phyloP scores from a whole-genome alignment of 768 basidiomycete species.

The Pleurotus salmoneostramineus region DNA sequence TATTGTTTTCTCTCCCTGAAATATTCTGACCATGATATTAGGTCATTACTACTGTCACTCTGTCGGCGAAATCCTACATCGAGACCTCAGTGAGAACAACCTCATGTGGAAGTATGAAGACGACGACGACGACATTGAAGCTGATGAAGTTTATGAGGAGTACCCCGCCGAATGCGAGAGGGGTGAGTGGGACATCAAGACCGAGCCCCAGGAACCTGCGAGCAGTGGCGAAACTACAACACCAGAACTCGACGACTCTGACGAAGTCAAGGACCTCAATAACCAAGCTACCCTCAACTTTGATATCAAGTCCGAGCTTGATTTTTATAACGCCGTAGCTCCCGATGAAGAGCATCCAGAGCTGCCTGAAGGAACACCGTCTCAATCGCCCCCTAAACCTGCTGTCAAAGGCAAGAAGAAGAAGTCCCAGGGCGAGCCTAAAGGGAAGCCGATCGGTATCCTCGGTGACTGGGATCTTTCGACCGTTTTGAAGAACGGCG shows the following conservation, averaged over 20 bases:
- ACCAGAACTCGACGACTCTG: too few species aligned
- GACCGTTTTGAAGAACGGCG: neutral
- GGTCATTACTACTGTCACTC: constrained; percentile 21
- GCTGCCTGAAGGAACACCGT: too few species aligned
- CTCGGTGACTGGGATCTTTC: constrained; percentile 26
- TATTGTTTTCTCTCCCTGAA: neutral
- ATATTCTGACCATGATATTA: constrained; percentile 6
- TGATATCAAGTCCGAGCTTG: too few species aligned
- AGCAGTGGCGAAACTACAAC: too few species aligned
- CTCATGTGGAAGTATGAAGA: constrained; percentile 20
- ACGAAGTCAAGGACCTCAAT: too few species aligned
- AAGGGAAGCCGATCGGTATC: constrained; percentile 6
- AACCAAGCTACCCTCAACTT: too few species aligned
- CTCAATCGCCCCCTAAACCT: too few species aligned
- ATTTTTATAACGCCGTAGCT: too few species aligned
- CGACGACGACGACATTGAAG: constrained; percentile 4
- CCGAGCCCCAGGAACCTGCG: neutral
- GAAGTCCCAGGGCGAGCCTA: neutral
- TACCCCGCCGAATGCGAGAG: neutral
- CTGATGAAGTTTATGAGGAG: neutral
- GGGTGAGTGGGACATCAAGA: neutral
- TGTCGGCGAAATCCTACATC: constrained; percentile 17
- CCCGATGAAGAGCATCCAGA: too few species aligned
- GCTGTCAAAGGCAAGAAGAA: neutral
- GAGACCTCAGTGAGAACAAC: constrained; percentile 25